These are phyloP conservation scores for Albatrellus ellisii DNA, from an alignment of 768 basidiomycete genomes.

Conservation along the genomic window DNA sequence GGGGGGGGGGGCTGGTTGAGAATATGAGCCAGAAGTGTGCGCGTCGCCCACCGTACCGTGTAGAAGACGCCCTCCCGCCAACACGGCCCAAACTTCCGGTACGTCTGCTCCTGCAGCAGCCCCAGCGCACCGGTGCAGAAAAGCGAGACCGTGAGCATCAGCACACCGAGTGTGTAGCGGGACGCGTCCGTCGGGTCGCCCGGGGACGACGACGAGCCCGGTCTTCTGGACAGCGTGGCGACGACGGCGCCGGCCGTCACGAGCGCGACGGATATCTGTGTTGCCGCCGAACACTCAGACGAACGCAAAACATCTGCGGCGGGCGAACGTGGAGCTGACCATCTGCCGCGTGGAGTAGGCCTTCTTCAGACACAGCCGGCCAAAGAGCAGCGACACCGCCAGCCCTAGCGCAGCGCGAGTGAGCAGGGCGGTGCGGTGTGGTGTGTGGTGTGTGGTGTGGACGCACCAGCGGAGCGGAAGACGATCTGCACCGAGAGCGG, in stretches of 20 bases:
- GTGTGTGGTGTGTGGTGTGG: conserved; percentile 5
- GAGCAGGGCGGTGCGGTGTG: no score
- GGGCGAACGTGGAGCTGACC: not conserved
- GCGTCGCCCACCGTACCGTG: conserved; percentile 38
- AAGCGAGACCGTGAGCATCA: conserved; percentile 53
- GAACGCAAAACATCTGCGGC: not conserved
- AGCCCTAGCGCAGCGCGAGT: conserved; percentile 9
- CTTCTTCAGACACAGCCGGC: conserved; percentile 9
- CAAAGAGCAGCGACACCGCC: conserved; percentile 13
- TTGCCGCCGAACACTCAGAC: not conserved
- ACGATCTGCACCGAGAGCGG: conserved; percentile 74
- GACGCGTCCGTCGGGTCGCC: conserved; percentile 13
- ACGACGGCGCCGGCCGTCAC: conserved; percentile 63
- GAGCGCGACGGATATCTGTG: conserved; percentile 46
- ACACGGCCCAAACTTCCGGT: conserved; percentile 54
- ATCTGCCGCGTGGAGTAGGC: conserved; percentile 5
- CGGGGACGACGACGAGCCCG: conserved; percentile 17
- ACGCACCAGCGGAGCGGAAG: conserved; percentile 70
- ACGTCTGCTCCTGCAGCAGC: conserved; percentile 66
- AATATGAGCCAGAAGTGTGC: not conserved
- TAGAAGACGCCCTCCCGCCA: conserved; percentile 85
- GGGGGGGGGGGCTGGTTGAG: not conserved
- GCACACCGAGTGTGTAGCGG: conserved; percentile 51
- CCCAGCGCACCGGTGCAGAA: conserved; percentile 59
- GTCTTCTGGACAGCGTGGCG: conserved; percentile 54